These are phyloP conservation scores for Penicillium odoratum DNA, from an alignment of 495 filamentous ascomycete genomes.

Conservation along the genomic window DNA sequence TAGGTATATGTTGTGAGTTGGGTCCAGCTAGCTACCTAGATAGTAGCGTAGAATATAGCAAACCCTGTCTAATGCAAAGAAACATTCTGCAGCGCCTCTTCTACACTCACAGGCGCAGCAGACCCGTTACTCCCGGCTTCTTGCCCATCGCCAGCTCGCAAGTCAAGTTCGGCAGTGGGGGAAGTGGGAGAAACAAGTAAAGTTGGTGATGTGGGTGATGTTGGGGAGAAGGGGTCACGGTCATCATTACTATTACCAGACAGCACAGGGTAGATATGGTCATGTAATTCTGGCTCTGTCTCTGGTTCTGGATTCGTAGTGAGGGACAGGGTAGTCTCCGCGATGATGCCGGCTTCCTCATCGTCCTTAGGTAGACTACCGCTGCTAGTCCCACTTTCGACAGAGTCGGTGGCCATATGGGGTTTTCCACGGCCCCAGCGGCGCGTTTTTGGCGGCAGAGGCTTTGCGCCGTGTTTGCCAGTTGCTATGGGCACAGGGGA, in stretches of 20 bases:
- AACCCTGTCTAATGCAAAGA: conserved; percentile 26
- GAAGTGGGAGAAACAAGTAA: conserved; percentile 19
- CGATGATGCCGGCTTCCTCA: conserved; percentile 14
- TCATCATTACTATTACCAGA: background rate
- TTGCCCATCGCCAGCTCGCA: background rate
- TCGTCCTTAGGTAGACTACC: conserved; percentile 19
- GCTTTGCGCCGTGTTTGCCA: conserved; percentile 33
- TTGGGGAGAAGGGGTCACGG: conserved; percentile 29
- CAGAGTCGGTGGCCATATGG: conserved; percentile 29
- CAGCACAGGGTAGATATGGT: background rate
- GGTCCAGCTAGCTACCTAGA: background rate
- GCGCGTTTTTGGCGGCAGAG: conserved; percentile 41
- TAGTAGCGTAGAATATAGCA: background rate
- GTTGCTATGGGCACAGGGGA: background rate
- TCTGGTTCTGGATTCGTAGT: background rate
- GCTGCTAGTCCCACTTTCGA: conserved; percentile 22
- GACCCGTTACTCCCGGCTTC: background rate
- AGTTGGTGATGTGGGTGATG: conserved; percentile 26
- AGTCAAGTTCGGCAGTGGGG: background rate
- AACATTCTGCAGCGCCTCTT: conserved; percentile 44
- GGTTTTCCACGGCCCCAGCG: conserved; percentile 37
- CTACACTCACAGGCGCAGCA: conserved; percentile 30
- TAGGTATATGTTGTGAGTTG: background rate
- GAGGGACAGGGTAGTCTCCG: conserved; percentile 4
- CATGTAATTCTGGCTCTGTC: background rate